Percentiles rank a stretch among this genome's conserved stretches.
Conservation (phyloP, 441 rosid species). For the Pelargonium citronellum region DNA sequence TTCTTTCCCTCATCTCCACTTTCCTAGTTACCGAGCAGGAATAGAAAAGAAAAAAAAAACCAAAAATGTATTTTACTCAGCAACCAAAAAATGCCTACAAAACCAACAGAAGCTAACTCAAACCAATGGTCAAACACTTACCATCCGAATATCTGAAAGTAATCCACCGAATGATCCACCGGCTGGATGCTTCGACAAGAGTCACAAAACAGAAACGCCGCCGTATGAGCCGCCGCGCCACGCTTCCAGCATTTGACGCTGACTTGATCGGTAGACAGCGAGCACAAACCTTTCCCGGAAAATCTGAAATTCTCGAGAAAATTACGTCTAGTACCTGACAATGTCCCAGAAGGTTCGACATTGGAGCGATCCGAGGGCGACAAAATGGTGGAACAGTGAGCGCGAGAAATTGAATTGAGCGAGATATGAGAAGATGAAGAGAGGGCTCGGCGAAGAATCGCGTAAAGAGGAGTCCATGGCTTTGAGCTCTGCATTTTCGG, state of each 20-base stretch:
- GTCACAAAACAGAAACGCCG: constrained; percentile 60
- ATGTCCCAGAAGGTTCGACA: constrained; percentile 16
- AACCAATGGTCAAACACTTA: constrained; percentile 27
- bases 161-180: constrained; percentile 58
- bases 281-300: constrained; percentile 33
- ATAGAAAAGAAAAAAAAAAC: no score
- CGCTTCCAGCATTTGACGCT: constrained; percentile 69
- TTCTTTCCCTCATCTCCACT: neutral
- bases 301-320: constrained; percentile 20
- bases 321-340: neutral
- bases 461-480: constrained; percentile 33
- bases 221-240: constrained; percentile 33
- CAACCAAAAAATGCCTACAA: constrained; percentile 7
- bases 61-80: neutral
- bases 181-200: constrained; percentile 78
- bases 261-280: constrained; percentile 23
- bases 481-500: constrained; percentile 38
- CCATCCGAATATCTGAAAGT: constrained; percentile 74
- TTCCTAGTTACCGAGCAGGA: constrained; percentile 6
- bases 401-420: constrained; percentile 12
- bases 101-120: neutral
- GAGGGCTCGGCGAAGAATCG: constrained; percentile 20
- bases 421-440: constrained; percentile 17
- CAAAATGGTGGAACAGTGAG: constrained; percentile 13
- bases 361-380: constrained; percentile 16